Base-by-base conservation (phyloP, 108 stramenopile species). In the Nitzschia palea region DNA sequence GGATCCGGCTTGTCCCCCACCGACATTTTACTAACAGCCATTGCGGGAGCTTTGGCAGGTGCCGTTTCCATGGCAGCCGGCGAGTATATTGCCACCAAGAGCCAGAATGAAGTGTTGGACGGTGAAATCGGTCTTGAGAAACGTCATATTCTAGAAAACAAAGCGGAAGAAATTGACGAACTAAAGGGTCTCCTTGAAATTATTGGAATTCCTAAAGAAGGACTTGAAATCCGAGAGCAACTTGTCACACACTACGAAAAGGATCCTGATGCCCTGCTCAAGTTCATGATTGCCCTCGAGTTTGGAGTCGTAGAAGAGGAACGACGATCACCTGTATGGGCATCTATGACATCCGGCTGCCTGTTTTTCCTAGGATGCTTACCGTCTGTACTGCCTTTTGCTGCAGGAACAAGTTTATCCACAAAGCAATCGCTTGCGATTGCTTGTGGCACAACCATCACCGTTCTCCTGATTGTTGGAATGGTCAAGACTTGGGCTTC, bases 11-110 rank as follows among this genome's bases (percentile, higher is more conserved):
- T 91, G 72, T 68, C 74, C 30, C 70, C 81, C 23, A 65, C 57
- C 15, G 83, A 73, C 44, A 81, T 87, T 25, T 58, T 91, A 50
- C 56, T 91, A 26, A 91, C 89, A 25, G 78, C 86, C 27, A 76
- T 91, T 35, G 72, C 89, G 2, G 89, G 89, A 18, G 84, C 86
- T 17, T 42, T 91, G 35, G 89, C 89, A 14, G 89, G 89, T 1
- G 86, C 89, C 30, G 76, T 91, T n/a, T 76, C 73, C 44, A 91
- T 91, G 89, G 76, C 75, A 50, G 85, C 89, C 5, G 89, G 89
- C 22, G 89, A 91, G 65, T 90, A 71, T 56, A 79, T 91, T 4
- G 89, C 89, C 23, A 91, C 89, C 12, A 91, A 91, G 65, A 73
- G 70, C 52, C 89, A 91, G 74, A 86, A 91, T 62, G 85, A 91